Evolutionary conservation across 164 flowering plant genomes (phyloP).

Genomic region (Magnolia changhungtana): DNA sequence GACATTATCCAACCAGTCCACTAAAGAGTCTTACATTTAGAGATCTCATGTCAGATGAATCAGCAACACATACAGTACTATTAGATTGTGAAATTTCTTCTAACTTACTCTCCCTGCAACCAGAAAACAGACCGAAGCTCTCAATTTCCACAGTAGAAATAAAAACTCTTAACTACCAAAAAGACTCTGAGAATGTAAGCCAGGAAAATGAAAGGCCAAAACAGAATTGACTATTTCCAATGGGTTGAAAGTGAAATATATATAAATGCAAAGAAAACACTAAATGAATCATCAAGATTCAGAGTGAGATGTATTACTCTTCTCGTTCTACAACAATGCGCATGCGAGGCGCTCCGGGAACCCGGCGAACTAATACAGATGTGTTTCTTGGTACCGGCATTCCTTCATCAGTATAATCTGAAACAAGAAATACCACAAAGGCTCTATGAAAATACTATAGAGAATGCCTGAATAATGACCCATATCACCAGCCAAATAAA

Average conservation of each 20-base stretch:
- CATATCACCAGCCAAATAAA: not conserved
- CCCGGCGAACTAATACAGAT: slow-evolving; percentile 80
- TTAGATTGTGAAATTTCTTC: slow-evolving; percentile 48
- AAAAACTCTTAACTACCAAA: not conserved
- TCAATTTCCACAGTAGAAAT: not conserved
- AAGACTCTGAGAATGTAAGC: not conserved
- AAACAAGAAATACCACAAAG: slow-evolving; percentile 51
- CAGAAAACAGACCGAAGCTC: not conserved
- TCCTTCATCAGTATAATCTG: slow-evolving; percentile 93
- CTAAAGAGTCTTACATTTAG: slow-evolving; percentile 35
- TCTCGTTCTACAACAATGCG: slow-evolving; percentile 71
- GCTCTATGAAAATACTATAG: slow-evolving; percentile 31
- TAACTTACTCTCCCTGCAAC: slow-evolving; percentile 47
- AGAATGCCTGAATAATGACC: not conserved
- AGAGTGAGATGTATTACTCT: slow-evolving; percentile 56
- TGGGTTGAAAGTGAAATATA: not conserved
- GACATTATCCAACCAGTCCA: not conserved
- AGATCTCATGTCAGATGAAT: slow-evolving; percentile 42
- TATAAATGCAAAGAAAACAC: not conserved
- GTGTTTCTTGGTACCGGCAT: slow-evolving; percentile 90
- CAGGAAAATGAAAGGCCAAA: not conserved
- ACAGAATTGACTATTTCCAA: not conserved
- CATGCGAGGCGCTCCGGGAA: slow-evolving; percentile 91
- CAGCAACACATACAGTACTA: slow-evolving; percentile 37
- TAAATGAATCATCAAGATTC: not conserved